Percentiles rank a stretch among this genome's conserved stretches.
Evolutionary conservation across 139 green algal genomes (phyloP).

Genomic region (Gonium pectorale): DNA sequence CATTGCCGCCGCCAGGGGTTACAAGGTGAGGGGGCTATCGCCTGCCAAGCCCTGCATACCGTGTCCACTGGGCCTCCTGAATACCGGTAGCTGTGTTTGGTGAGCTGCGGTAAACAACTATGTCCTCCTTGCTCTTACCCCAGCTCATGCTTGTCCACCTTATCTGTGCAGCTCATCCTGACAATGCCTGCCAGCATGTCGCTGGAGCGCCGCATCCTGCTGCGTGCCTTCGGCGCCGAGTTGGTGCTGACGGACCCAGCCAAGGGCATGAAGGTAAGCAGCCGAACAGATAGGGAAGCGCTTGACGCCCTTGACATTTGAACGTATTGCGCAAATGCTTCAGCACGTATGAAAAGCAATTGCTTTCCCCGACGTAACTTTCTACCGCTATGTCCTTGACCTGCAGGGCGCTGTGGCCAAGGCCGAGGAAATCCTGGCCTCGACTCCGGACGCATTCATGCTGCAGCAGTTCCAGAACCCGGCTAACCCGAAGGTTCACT

Average conservation of each 20-base stretch:
- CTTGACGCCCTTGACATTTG: too few species aligned
- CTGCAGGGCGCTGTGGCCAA: constrained; percentile 72
- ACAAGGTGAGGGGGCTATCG: too few species aligned
- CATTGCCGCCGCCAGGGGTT: constrained; percentile 93
- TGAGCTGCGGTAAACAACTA: too few species aligned
- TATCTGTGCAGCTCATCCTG: constrained; percentile 82
- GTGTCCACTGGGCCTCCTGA: too few species aligned
- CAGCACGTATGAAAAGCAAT: too few species aligned
- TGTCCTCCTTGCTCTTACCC: too few species aligned
- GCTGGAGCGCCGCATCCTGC: constrained; percentile 94
- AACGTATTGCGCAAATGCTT: too few species aligned
- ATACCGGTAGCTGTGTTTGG: too few species aligned
- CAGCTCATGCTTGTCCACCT: constrained; percentile 63
- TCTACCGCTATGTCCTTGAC: too few species aligned
- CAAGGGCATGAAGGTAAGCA: constrained; percentile 76
- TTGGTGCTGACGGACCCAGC: constrained; percentile 90
- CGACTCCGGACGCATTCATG: constrained; percentile 86
- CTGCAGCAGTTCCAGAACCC: constrained; percentile 99
- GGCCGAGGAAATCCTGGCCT: constrained; percentile 90
- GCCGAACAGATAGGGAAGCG: too few species aligned
- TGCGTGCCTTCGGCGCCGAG: constrained; percentile 91
- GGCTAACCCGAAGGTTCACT: constrained; percentile 91
- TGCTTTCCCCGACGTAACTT: too few species aligned
- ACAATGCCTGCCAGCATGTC: constrained; percentile 99
- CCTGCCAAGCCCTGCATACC: too few species aligned